A percentile compares a stretch with the other conserved stretches of the same genome.
phyloP scores from a whole-genome alignment of 345 rosid species.

The Lumnitzera littorea region DNA sequence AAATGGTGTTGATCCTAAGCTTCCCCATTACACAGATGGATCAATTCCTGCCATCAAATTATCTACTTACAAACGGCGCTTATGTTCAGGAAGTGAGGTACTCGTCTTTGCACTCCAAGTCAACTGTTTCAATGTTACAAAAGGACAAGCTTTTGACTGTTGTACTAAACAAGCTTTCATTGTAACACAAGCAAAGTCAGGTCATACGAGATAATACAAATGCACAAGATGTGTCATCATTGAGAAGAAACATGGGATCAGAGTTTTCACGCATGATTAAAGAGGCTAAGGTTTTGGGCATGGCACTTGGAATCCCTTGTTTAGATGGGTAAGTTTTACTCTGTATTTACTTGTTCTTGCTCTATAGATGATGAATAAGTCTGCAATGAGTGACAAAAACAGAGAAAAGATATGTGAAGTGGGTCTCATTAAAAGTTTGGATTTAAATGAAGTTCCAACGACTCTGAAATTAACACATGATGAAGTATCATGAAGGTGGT shows the following conservation, averaged over 20 bases:
- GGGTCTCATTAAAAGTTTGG: too few relatives aligned
- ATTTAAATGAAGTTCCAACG: too few relatives aligned
- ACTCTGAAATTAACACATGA: too few relatives aligned
- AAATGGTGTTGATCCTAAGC: background rate
- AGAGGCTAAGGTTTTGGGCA: constrained; percentile 74
- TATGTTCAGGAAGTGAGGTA: constrained; percentile 58
- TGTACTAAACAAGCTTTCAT: too few relatives aligned
- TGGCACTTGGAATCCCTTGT: constrained; percentile 79
- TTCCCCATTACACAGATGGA: constrained; percentile 47
- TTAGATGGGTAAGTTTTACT: constrained; percentile 62
- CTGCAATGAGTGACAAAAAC: too few relatives aligned
- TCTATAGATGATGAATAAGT: background rate
- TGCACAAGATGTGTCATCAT: constrained; percentile 40
- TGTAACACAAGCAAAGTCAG: constrained; percentile 20
- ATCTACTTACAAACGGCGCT: constrained; percentile 64
- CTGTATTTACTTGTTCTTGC: constrained; percentile 3
- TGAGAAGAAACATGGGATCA: constrained; percentile 82
- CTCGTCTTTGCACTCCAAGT: background rate
- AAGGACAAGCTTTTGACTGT: too few relatives aligned
- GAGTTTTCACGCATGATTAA: constrained; percentile 84
- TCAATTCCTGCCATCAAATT: constrained; percentile 86
- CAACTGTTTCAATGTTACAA: background rate
- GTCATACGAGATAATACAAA: constrained; percentile 37
- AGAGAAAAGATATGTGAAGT: too few relatives aligned
- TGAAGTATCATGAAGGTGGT: too few relatives aligned